Evolutionary conservation across 2,329 filamentous ascomycete genomes (phyloP).

Genomic region (Phialocephala subalpina): DNA sequence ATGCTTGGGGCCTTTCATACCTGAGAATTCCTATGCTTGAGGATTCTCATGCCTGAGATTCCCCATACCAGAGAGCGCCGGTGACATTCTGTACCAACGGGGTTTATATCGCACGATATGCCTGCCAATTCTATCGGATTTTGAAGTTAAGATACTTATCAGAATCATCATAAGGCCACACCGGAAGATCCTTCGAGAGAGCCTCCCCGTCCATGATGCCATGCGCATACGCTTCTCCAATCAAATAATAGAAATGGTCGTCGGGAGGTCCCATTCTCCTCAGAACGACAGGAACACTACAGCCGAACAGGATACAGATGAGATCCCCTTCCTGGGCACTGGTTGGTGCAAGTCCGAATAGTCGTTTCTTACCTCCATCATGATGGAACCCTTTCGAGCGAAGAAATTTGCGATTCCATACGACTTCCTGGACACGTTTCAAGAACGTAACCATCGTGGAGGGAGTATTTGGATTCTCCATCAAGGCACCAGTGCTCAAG

Average conservation of each 20-base stretch:
- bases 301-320: slow-evolving; percentile 36
- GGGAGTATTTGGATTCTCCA: slow-evolving; percentile 6
- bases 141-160: background rate
- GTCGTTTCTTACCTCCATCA: background rate
- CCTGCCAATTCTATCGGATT: background rate
- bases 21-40: no score
- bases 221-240: slow-evolving; percentile 35
- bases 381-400: background rate
- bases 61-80: background rate
- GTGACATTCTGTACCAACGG: background rate
- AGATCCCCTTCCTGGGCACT: slow-evolving; percentile 21
- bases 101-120: background rate
- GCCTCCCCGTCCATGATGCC: slow-evolving; percentile 33
- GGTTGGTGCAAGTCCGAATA: slow-evolving; percentile 23
- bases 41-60: background rate
- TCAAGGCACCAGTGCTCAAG: slow-evolving; percentile 17
- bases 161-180: background rate
- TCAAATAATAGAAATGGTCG: slow-evolving; percentile 15
- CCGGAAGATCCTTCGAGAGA: background rate
- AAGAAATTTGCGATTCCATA: slow-evolving; percentile 29
- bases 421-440: slow-evolving; percentile 26
- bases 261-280: background rate
- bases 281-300: slow-evolving; percentile 34
- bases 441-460: slow-evolving; percentile 23
- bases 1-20: no score